Percentiles rank a stretch among this genome's conserved stretches.
Conservation (phyloP, 148 eudicot species). For the Fagopyrum tataricum region DNA sequence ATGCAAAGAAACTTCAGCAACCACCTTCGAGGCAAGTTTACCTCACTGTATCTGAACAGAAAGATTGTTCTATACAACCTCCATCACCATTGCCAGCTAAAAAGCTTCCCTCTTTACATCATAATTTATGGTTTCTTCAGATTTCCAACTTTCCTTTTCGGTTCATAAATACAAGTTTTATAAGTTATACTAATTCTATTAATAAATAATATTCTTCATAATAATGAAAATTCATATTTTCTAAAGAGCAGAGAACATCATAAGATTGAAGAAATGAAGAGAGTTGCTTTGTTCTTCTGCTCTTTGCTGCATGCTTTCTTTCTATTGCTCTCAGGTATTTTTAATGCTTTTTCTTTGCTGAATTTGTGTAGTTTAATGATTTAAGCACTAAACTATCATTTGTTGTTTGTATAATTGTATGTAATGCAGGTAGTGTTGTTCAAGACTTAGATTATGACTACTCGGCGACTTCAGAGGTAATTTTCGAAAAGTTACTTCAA, state of each 20-base stretch:
- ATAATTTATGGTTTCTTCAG: not conserved
- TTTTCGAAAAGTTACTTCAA: not conserved
- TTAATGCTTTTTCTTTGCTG: not conserved
- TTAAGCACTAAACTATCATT: not conserved
- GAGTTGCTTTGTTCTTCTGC: not conserved
- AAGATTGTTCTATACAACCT: constrained; percentile 3
- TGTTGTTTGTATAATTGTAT: not conserved
- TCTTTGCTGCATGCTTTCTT: not conserved
- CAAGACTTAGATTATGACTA: constrained; percentile 32
- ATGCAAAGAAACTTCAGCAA: constrained; percentile 1
- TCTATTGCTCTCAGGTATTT: not conserved
- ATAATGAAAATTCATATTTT: not conserved
- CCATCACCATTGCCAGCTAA: not conserved
- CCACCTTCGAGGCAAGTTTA: constrained; percentile 1
- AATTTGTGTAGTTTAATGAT: not conserved
- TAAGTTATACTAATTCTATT: not conserved
- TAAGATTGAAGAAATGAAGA: not conserved
- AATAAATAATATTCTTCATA: not conserved
- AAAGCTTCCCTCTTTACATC: not conserved
- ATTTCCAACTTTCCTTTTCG: not conserved
- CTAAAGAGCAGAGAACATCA: not conserved
- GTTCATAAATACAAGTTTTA: not conserved
- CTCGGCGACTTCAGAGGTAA: constrained; percentile 43
- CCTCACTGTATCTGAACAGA: not conserved
- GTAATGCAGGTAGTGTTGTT: constrained; percentile 21